Conservation (phyloP, 306 rosid genomes). For the Prunus fruticosa region DNA sequence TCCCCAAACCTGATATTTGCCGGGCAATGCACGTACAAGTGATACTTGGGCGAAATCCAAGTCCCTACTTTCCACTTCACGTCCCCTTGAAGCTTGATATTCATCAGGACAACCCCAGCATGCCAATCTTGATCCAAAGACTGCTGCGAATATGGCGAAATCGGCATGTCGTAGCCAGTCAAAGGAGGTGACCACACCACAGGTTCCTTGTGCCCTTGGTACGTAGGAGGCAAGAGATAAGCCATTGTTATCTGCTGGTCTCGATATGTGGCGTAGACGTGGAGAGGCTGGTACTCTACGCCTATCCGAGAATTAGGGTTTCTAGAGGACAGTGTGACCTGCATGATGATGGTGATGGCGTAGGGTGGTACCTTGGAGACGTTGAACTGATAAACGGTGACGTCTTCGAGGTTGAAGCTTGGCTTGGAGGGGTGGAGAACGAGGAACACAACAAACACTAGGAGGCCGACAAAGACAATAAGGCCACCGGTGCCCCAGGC, state of each 20-base stretch:
- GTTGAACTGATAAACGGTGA: slow-evolving; percentile 59
- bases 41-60: slow-evolving; percentile 66
- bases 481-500: not conserved
- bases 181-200: slow-evolving; percentile 75
- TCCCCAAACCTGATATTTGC: slow-evolving; percentile 51
- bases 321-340: slow-evolving; percentile 48
- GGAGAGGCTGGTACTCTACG: slow-evolving; percentile 43
- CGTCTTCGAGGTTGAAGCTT: slow-evolving; percentile 59
- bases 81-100: slow-evolving; percentile 50
- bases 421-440: slow-evolving; percentile 66
- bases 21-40: slow-evolving; percentile 60
- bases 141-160: slow-evolving; percentile 46
- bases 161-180: slow-evolving; percentile 42
- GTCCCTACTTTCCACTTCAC: slow-evolving; percentile 80
- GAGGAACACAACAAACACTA: slow-evolving; percentile 55
- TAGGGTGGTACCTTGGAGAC: slow-evolving; percentile 31
- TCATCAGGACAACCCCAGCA: slow-evolving; percentile 40
- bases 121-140: not conserved
- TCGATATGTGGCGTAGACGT: slow-evolving; percentile 37
- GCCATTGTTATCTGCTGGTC: too few relatives aligned
- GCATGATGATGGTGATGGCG: slow-evolving; percentile 47
- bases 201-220: slow-evolving; percentile 64
- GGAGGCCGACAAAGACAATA: too few relatives aligned
- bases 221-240: slow-evolving; percentile 42
- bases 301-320: slow-evolving; percentile 69